phyloP scores from a whole-genome alignment of 176 grass and related monocot species.

The Rhipidocladum racemiflorum region DNA sequence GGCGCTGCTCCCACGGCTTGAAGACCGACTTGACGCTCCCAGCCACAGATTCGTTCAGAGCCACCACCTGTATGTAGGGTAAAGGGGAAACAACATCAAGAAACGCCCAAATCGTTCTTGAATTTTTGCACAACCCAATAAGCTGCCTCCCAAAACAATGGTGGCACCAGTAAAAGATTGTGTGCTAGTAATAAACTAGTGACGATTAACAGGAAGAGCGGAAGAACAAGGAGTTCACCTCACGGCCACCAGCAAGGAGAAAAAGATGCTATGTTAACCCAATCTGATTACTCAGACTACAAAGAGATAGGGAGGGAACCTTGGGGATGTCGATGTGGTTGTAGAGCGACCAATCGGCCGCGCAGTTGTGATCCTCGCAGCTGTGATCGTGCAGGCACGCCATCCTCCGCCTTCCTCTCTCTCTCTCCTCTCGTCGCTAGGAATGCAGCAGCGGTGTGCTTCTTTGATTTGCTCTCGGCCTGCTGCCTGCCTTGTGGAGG shows the following conservation, averaged over 20 bases:
- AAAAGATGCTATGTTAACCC: not conserved
- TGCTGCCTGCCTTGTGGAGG: not conserved
- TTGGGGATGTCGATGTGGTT: slow-evolving; percentile 87
- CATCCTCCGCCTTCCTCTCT: slow-evolving; percentile 36
- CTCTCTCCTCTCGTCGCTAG: not conserved
- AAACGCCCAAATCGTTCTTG: not conserved
- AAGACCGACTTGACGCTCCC: slow-evolving; percentile 91
- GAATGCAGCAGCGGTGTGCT: slow-evolving; percentile 18
- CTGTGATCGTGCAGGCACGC: slow-evolving; percentile 89
- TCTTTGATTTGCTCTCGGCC: slow-evolving; percentile 3
- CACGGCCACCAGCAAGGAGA: not conserved
- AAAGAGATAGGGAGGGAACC: slow-evolving; percentile 21
- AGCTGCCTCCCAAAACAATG: not conserved
- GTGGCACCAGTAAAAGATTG: not conserved
- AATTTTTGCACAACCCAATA: not conserved
- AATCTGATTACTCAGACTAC: not conserved
- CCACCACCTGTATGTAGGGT: slow-evolving; percentile 47
- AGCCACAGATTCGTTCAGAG: slow-evolving; percentile 82
- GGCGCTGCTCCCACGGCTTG: slow-evolving; percentile 83
- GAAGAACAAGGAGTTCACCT: not conserved
- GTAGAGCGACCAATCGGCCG: slow-evolving; percentile 94
- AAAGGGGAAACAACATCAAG: not conserved
- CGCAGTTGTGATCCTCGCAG: slow-evolving; percentile 98
- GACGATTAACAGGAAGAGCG: not conserved
- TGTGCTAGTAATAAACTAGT: not conserved